Evolutionary conservation across 2,329 filamentous ascomycete genomes (phyloP).

Genomic region (Penicillium olsonii): DNA sequence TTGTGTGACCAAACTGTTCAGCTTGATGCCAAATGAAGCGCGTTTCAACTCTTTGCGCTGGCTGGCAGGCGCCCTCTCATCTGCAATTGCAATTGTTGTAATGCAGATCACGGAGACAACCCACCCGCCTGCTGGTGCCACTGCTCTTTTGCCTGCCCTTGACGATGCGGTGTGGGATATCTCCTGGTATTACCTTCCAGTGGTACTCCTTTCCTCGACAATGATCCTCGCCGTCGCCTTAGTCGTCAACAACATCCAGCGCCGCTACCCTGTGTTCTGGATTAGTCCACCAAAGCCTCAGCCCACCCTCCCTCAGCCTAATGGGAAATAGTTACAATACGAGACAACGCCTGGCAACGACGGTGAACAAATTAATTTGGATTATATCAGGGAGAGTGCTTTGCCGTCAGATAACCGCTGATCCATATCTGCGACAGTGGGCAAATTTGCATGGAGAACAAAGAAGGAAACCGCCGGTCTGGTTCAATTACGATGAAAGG

Average conservation of each 20-base stretch:
- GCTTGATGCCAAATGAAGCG: conserved; percentile 29
- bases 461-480: no score
- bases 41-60: conserved; percentile 31
- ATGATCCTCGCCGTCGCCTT: conserved; percentile 31
- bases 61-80: conserved; percentile 34
- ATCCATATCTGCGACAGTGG: no score
- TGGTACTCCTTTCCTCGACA: conserved; percentile 32
- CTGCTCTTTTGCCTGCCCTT: conserved; percentile 33
- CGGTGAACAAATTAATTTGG: no score
- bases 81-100: conserved; percentile 28
- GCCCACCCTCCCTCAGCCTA: not conserved
- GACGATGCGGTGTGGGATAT: conserved; percentile 28
- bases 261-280: conserved; percentile 36
- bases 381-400: no score
- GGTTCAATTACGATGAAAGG: no score
- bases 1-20: conserved; percentile 35
- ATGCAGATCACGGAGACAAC: conserved; percentile 37
- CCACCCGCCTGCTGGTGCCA: conserved; percentile 38
- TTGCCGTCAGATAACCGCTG: no score
- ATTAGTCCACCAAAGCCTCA: conserved; percentile 23
- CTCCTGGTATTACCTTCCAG: conserved; percentile 36
- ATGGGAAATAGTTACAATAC: no score
- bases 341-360: no score
- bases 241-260: conserved; percentile 35
- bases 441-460: no score